Evolutionary conservation across 2,329 filamentous ascomycete species (phyloP).

Genomic region (Botryotinia calthae): DNA sequence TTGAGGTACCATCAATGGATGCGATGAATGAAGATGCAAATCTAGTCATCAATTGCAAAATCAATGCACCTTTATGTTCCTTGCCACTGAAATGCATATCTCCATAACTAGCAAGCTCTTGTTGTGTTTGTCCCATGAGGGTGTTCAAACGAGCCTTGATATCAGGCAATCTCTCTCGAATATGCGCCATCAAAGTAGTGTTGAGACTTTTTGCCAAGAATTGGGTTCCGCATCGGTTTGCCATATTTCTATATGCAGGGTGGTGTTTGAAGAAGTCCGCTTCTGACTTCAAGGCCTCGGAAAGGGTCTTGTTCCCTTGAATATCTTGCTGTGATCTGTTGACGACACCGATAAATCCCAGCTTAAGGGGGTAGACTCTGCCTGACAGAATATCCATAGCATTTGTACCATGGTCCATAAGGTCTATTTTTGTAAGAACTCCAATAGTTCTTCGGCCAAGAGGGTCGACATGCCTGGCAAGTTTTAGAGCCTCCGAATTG

Average conservation of each 20-base stretch:
- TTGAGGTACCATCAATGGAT: constrained; percentile 97
- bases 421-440: constrained; percentile 91
- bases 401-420: constrained; percentile 99
- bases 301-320: constrained; percentile 89
- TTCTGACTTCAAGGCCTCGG: constrained; percentile 86
- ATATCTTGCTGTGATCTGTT: constrained; percentile 99
- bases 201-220: constrained; percentile 94
- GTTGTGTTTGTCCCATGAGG: constrained; percentile 98
- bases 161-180: constrained; percentile 90
- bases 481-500: constrained; percentile 95
- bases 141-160: constrained; percentile 98
- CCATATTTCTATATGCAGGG: constrained; percentile 95
- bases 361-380: constrained; percentile 91
- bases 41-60: constrained; percentile 95
- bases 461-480: constrained; percentile 94
- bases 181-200: constrained; percentile 91
- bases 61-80: constrained; percentile 91
- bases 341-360: constrained; percentile 97
- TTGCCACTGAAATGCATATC: constrained; percentile 98
- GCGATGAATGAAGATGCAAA: constrained; percentile 98
- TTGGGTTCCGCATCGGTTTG: constrained; percentile 86
- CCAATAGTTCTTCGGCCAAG: constrained; percentile 93
- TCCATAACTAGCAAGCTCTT: constrained; percentile 95
- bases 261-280: constrained; percentile 96
- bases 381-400: constrained; percentile 97